Evolutionary conservation across 371 early-diverging fungal species (phyloP).

Genomic region (Amoeboaphelidium protococcarum): DNA sequence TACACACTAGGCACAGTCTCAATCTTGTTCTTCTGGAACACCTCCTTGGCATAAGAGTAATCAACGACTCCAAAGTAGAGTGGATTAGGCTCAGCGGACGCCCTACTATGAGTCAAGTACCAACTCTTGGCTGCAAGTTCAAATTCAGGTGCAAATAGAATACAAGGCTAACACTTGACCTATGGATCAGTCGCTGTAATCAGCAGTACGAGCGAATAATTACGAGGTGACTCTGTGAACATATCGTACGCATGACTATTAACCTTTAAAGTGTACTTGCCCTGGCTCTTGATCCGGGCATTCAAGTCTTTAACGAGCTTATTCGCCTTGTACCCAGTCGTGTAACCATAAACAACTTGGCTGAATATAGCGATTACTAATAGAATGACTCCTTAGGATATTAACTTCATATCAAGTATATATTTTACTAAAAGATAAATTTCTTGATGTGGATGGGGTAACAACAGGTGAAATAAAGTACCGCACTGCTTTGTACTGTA

Average conservation of each 20-base stretch:
- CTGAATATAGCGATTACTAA: too few species aligned
- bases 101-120: not conserved
- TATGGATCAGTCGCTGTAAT: slow-evolving; percentile 40
- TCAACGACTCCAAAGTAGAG: slow-evolving; percentile 43
- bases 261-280: slow-evolving; percentile 10
- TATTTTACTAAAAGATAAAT: too few species aligned
- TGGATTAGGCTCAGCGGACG: slow-evolving; percentile 5
- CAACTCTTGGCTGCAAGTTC: slow-evolving; percentile 23
- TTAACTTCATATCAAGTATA: too few species aligned
- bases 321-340: too few species aligned
- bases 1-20: slow-evolving; percentile 38
- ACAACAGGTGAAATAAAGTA: too few species aligned
- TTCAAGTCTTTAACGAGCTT: too few species aligned
- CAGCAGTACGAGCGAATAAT: slow-evolving; percentile 41
- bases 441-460: too few species aligned
- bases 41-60: slow-evolving; percentile 35
- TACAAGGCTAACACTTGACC: slow-evolving; percentile 42
- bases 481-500: too few species aligned
- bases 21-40: slow-evolving; percentile 35
- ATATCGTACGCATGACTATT: slow-evolving; percentile 28
- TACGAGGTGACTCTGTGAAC: slow-evolving; percentile 36
- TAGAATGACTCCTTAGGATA: too few species aligned
- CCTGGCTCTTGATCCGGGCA: too few species aligned
- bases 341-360: too few species aligned
- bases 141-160: slow-evolving; percentile 45